Percentiles rank a stretch among this genome's conserved stretches.
These are phyloP conservation scores for Micractinium conductrix DNA, from an alignment of 139 green algal species.

Conservation along the genomic window DNA sequence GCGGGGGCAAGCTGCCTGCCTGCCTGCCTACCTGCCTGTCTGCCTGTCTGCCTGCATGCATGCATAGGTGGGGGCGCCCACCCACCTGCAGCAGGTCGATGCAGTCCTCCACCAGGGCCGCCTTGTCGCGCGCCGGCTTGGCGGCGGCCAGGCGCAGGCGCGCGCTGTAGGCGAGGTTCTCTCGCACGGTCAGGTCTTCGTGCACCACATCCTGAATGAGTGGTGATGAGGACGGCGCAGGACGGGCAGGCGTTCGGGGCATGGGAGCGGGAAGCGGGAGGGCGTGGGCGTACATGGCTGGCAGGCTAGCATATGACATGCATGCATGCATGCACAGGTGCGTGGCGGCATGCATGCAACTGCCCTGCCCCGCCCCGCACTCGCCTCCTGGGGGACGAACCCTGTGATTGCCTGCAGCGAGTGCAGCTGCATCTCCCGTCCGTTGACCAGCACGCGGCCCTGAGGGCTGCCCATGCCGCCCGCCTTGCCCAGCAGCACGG, in stretches of 20 bases:
- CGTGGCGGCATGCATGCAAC: too few relatives aligned
- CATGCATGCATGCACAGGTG: too few relatives aligned
- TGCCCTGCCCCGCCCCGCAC: background rate
- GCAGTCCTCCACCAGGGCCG: conserved; percentile 47
- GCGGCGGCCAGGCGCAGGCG: conserved; percentile 57
- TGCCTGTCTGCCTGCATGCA: too few relatives aligned
- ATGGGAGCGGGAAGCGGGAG: too few relatives aligned
- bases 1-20: too few relatives aligned
- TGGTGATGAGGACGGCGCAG: too few relatives aligned
- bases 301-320: too few relatives aligned
- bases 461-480: conserved; percentile 19
- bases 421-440: conserved; percentile 43
- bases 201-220: conserved; percentile 62
- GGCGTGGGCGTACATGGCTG: too few relatives aligned
- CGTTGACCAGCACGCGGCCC: conserved; percentile 54
- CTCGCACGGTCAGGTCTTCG: conserved; percentile 67
- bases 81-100: conserved; percentile 15
- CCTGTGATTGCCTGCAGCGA: conserved; percentile 49
- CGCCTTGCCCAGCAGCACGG: conserved; percentile 53
- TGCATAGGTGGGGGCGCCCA: too few relatives aligned
- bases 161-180: conserved; percentile 79
- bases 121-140: conserved; percentile 33
- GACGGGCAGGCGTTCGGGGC: too few relatives aligned
- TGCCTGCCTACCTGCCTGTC: too few relatives aligned
- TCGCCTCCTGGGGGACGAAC: conserved; percentile 65